Base-by-base conservation (phyloP, 2,329 filamentous ascomycete species). In the Xylaria sp. region DNA sequence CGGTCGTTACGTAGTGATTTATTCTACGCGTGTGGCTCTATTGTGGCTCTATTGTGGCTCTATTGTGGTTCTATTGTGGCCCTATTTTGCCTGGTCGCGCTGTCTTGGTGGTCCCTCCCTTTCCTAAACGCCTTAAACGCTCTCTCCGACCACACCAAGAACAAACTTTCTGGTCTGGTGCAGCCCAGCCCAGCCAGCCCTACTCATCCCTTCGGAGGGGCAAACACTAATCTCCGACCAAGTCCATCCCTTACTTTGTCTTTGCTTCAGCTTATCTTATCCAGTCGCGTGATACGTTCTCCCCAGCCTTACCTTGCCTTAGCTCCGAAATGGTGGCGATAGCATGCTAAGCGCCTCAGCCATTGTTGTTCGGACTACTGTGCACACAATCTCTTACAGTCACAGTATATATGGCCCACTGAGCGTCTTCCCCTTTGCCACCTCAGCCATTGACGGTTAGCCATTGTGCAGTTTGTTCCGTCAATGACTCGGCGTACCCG, bases 301-400 rank as follows among this genome's bases (percentile, higher is more conserved):
- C 3, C 33, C 36, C 46, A 60, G 61, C 59, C 31, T 20, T 31
- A 52, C 25, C 55, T 20, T 31, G 39, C 28, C 28, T 28, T 28
- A 28, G n/a, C 55, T 51, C 25, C 60, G 64, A 56, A 49, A 69
- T 69, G 67, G 60, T 70, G 64, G 60, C 60, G 23, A 60, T 39
- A 1, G 33, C 33, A 55, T 23, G 52, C 51, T 60, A 70, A 36
- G 31, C 13, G 31, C 33, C 9, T 20, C 33, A 48, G n/a, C 52
- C 28, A 20, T 55, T 51, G 12, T 36, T 52, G 23, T n/a, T 46
- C 57, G 18, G 10, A n/a, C 33, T 25, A 39, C 6, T 18, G 18
- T 46, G 15, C 18, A 18, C 15, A 41, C 12, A 13, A n/a, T 36
- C 52, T 56, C 20, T 8, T 36, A 7, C n/a, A 10, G 36, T n/a